Evolutionary conservation across 1,139 yeast species (phyloP), one percentile per base, ranked within the genome.

Genomic region (Saccharomyces uvarum): DNA sequence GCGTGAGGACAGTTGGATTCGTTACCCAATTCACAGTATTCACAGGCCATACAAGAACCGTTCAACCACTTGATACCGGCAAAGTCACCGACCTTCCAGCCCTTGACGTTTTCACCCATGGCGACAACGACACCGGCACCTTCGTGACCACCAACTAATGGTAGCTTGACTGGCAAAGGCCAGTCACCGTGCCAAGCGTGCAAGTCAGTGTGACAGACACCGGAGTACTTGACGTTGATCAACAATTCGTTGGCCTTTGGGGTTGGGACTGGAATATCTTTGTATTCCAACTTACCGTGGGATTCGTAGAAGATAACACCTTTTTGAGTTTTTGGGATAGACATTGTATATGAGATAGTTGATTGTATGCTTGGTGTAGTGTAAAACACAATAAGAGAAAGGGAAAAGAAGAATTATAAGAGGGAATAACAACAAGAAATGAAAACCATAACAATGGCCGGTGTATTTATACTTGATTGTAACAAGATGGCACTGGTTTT

Each of bases 141-240:
- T 70, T 81, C 86, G 70, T 81, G 86, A 65, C 86, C 86, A 66
- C 86, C 86, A 50, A 81, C 85, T 61, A 81, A 75, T 52, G 85
- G 85, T 63, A 81, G 74, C 69, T 81, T 81, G 61, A 79, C 75
- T 46, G 68, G 75, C 67, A 81, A 73, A 54, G 85, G 84, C 84
- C 84, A 80, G 70, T 81, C 85, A 69, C 84, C 84, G 69, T 80
- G 78, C 84, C 84, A 81, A 54, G 84, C 86, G 71, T 81, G 86
- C 68, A 81, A 77, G 64, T 81, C 86, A 51, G 85, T 81, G 74
- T 81, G 85, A 68, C 86, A 81, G 51, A 81, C 85, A 68, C 86
- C 86, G 16, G 85, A 81, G 73, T 80, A 81, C 70, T 79, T 79
- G 66, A 81, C 79, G 64, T 81, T 76, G 69, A 81, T 74, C 68